A percentile compares a stretch with the other conserved stretches of the same genome.
phyloP scores from a whole-genome alignment of 192 early-diverging fungal genomes.

The Coemansia sp. region DNA sequence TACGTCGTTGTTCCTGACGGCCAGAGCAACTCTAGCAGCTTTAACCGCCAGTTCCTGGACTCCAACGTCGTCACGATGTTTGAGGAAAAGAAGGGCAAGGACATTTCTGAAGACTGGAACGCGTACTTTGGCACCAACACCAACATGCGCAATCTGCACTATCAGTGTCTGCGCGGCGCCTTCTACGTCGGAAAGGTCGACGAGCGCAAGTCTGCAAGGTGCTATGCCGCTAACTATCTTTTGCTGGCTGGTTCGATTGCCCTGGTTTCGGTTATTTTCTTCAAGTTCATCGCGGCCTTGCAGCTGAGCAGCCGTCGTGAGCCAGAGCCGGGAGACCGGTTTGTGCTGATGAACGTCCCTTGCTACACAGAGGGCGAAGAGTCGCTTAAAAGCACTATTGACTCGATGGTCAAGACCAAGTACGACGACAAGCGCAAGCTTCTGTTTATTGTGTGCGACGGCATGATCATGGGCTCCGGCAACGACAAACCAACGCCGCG shows the following conservation, averaged over 20 bases:
- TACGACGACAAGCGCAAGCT: constrained; percentile 98
- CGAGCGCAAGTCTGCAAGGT: constrained; percentile 67
- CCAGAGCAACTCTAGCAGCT: constrained; percentile 36
- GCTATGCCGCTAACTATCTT: constrained; percentile 79
- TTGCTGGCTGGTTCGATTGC: constrained; percentile 74
- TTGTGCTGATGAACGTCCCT: constrained; percentile 90
- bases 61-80: constrained; percentile 63
- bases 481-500: constrained; percentile 96
- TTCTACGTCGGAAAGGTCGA: constrained; percentile 88
- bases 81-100: constrained; percentile 58
- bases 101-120: constrained; percentile 62
- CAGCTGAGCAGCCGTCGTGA: constrained; percentile 73
- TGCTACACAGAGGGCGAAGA: constrained; percentile 97
- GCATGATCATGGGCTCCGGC: constrained; percentile 92
- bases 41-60: constrained; percentile 62
- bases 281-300: constrained; percentile 92
- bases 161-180: constrained; percentile 74
- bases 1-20: constrained; percentile 52
- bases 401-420: constrained; percentile 82
- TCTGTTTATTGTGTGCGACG: constrained; percentile 92
- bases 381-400: constrained; percentile 85
- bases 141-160: constrained; percentile 52
- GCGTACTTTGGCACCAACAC: constrained; percentile 47
- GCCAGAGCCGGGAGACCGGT: constrained; percentile 86
- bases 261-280: constrained; percentile 78